Evolutionary conservation across 2,329 filamentous ascomycete species (phyloP).

Genomic region (Beauveria sp.): DNA sequence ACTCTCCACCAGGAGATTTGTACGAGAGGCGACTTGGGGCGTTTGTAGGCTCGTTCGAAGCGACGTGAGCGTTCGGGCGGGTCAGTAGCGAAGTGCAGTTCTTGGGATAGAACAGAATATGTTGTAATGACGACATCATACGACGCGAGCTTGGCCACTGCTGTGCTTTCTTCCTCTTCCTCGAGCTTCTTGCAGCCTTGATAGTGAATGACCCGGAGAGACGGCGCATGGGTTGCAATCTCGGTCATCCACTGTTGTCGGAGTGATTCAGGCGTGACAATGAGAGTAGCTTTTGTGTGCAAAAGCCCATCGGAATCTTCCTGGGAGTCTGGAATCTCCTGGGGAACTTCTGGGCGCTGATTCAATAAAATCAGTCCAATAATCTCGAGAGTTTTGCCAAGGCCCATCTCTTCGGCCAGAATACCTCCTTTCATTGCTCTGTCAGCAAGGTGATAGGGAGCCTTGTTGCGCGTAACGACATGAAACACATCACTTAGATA

Average conservation of each 20-base stretch:
- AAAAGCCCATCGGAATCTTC: constrained; percentile 26
- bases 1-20: constrained; percentile 85
- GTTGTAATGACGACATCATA: constrained; percentile 58
- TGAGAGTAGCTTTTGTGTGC: constrained; percentile 49
- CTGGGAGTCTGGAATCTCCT: constrained; percentile 2
- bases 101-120: constrained; percentile 64
- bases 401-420: constrained; percentile 74
- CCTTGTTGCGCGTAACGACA: constrained; percentile 43
- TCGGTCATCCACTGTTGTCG: constrained; percentile 56
- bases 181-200: constrained; percentile 36
- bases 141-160: constrained; percentile 37
- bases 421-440: constrained; percentile 51
- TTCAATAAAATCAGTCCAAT: constrained; percentile 64
- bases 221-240: constrained; percentile 49
- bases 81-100: constrained; percentile 68
- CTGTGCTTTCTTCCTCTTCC: constrained; percentile 28
- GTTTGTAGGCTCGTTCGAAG: constrained; percentile 56
- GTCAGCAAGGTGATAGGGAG: constrained; percentile 35
- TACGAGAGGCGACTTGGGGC: constrained; percentile 67
- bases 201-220: constrained; percentile 49
- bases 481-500: constrained; percentile 59
- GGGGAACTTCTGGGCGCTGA: constrained; percentile 27
- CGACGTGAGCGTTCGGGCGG: constrained; percentile 63
- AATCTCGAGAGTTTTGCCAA: constrained; percentile 74
- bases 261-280: constrained; percentile 51